These are phyloP conservation scores for Boeremia exigua DNA, from an alignment of 2,329 filamentous ascomycete genomes.

Conservation along the genomic window DNA sequence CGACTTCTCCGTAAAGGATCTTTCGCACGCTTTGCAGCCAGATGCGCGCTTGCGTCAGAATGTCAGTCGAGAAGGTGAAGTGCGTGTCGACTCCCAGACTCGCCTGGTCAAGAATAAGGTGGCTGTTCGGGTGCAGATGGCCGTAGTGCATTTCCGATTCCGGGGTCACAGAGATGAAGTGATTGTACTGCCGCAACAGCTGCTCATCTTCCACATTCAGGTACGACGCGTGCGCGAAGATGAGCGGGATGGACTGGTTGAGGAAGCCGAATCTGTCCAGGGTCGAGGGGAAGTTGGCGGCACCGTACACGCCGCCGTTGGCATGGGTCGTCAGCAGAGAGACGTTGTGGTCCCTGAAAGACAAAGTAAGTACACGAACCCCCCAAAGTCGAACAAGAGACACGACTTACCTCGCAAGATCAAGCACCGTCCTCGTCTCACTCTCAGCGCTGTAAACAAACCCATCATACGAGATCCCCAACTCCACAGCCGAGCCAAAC, in stretches of 20 bases:
- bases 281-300: constrained; percentile 22
- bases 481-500: not conserved
- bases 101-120: constrained; percentile 58
- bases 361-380: not conserved
- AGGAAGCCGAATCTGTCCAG: constrained; percentile 36
- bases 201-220: constrained; percentile 49
- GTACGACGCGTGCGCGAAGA: constrained; percentile 61
- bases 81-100: constrained; percentile 63
- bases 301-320: constrained; percentile 1
- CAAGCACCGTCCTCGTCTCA: not conserved
- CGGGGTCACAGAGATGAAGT: constrained; percentile 63
- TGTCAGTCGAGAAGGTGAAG: constrained; percentile 59
- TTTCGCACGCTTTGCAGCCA: constrained; percentile 59
- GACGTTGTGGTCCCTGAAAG: not conserved
- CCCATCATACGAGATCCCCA: not conserved
- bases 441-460: not conserved
- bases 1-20: constrained; percentile 32
- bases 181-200: constrained; percentile 57
- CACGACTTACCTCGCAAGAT: not conserved
- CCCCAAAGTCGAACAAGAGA: not conserved
- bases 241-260: constrained; percentile 55
- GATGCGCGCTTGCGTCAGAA: constrained; percentile 56
- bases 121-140: constrained; percentile 55
- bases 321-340: constrained; percentile 1
- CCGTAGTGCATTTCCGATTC: constrained; percentile 67